Percentiles rank a stretch among this genome's conserved stretches.
These are phyloP conservation scores for Phialocephala sp. DNA, from an alignment of 2,329 filamentous ascomycete genomes.

Conservation along the genomic window DNA sequence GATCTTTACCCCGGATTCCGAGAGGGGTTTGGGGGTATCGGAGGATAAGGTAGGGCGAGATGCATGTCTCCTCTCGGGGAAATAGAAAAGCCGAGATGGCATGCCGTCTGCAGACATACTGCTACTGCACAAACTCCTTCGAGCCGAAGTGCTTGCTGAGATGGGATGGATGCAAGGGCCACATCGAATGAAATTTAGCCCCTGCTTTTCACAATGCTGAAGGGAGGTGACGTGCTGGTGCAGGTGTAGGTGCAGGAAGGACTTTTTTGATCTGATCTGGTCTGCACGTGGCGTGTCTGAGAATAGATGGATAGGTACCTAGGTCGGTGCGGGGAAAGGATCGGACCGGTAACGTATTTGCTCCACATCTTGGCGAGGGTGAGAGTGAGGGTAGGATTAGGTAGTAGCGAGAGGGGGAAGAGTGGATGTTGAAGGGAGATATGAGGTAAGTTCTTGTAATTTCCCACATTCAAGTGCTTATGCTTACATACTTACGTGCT, in stretches of 20 bases:
- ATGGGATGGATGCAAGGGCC: not conserved
- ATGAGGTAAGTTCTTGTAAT: too few species aligned
- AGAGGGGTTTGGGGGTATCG: not conserved
- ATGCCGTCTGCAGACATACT: not conserved
- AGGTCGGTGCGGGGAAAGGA: not conserved
- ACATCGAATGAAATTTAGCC: not conserved
- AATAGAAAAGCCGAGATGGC: not conserved
- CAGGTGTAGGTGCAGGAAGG: not conserved
- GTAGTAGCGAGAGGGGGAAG: too few species aligned
- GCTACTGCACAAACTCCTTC: not conserved
- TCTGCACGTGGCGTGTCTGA: not conserved
- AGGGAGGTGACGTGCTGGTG: not conserved
- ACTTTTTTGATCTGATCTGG: not conserved
- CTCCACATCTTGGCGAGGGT: too few species aligned
- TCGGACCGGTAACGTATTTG: not conserved
- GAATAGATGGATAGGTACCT: not conserved
- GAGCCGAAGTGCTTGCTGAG: not conserved
- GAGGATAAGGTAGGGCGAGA: not conserved
- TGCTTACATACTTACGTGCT: too few species aligned
- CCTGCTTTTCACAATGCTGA: not conserved
- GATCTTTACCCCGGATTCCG: not conserved
- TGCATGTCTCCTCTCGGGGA: not conserved
- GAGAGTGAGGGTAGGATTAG: too few species aligned
- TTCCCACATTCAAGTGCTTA: too few species aligned
- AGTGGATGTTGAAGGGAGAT: too few species aligned